phyloP scores from a whole-genome alignment of 768 basidiomycete genomes.

The Tulasnella sp. region DNA sequence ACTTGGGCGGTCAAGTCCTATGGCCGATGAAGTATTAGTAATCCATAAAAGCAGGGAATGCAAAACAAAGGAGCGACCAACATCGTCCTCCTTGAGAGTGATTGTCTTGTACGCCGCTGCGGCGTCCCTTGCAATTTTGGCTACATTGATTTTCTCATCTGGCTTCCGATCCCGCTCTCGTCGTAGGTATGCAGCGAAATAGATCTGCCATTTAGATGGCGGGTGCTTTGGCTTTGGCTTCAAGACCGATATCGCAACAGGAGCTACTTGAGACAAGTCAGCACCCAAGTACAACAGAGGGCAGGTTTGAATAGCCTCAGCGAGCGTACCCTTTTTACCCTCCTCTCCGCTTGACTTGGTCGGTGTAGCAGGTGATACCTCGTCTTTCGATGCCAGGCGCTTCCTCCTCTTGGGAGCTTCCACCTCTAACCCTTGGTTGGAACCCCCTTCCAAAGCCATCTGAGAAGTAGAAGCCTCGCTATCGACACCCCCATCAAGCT shows the following conservation, averaged over 20 bases:
- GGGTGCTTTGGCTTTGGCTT: constrained; percentile 77
- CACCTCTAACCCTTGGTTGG: no score
- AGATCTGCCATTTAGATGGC: constrained; percentile 92
- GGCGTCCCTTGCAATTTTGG: constrained; percentile 90
- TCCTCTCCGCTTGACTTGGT: no score
- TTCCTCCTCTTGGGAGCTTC: no score
- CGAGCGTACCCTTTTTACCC: neutral
- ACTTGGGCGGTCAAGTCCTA: constrained; percentile 82
- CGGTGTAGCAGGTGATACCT: no score
- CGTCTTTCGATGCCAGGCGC: no score
- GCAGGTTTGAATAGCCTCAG: no score
- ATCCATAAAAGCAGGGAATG: neutral
- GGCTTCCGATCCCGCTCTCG: constrained; percentile 29
- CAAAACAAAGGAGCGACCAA: constrained; percentile 25
- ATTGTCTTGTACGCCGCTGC: constrained; percentile 81
- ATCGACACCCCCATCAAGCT: no score
- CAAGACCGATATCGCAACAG: constrained; percentile 54
- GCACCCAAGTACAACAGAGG: no score
- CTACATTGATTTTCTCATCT: constrained; percentile 76
- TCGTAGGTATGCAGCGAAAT: constrained; percentile 92
- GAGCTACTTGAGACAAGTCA: no score
- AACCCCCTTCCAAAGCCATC: no score
- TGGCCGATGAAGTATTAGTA: neutral
- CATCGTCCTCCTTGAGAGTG: constrained; percentile 74
- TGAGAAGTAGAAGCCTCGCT: no score